Conservation (phyloP, 1,284 basidiomycete species). For the Puccinia triticina region DNA sequence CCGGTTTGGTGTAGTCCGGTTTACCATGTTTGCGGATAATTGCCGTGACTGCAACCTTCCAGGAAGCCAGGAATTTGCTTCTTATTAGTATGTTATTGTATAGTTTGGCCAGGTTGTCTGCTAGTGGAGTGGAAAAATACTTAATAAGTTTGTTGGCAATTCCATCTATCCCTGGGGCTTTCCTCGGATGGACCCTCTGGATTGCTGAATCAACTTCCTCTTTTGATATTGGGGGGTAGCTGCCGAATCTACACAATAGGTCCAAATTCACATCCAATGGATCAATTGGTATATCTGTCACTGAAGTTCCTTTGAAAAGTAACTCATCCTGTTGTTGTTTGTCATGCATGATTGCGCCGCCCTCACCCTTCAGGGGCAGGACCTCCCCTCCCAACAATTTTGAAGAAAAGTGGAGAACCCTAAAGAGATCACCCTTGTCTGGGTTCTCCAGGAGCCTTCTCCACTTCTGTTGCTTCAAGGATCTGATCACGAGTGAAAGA, state of each 20-base stretch:
- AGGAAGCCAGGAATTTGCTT: neutral
- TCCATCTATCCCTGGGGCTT: neutral
- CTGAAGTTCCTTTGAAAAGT: neutral
- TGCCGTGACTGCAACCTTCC: neutral
- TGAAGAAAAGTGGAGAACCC: neutral
- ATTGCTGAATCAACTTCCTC: neutral
- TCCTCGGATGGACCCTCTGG: neutral
- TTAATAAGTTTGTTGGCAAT: neutral
- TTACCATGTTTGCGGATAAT: neutral
- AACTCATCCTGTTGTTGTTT: neutral
- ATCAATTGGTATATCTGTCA: neutral
- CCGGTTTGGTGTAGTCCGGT: no score
- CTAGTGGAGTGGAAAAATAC: neutral
- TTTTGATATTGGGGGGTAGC: neutral
- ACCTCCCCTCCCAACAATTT: neutral
- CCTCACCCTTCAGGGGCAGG: neutral
- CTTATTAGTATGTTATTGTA: neutral
- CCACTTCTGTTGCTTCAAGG: neutral
- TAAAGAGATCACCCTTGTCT: neutral
- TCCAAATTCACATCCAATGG: neutral
- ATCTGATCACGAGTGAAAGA: neutral
- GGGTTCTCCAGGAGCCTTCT: neutral
- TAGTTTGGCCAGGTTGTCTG: no score
- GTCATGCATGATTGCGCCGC: neutral
- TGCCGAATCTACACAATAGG: neutral